Evolutionary conservation across 75 land plant genomes (phyloP), one percentile per base, ranked within the genome.

Genomic region (Pinus tabuliformis): DNA sequence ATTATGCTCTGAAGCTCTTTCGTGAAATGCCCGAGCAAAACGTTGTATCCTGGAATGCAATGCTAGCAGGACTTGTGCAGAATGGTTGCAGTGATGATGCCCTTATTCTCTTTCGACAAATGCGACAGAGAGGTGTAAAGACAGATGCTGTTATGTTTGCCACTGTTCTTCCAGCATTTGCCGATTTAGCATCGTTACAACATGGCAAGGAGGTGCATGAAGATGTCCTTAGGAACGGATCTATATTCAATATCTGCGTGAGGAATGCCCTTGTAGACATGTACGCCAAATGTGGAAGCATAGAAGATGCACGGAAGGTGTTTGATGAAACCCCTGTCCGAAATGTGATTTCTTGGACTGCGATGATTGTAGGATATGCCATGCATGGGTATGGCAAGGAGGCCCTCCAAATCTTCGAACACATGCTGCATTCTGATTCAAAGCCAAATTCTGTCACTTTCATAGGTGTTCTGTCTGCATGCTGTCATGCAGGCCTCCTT

Each of bases 171-270:
- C 78, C 59, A 30, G 81, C 66, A 26, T 79, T 45, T 79, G 56
- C 78, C 3, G 26, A 45, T 56, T 18, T 76, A 1, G 81, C 61
- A 36, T n/a, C 28, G 13, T 45, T 72, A 22, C 21, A 54, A 36
- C n/a, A 76, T 16, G 81, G 81, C 64, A 39, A 52, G 59, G 24
- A 60, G 11, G 37, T 79, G 21, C 81, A 79, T 76, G 80, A 42
- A 36, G 75, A 78, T 30, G 57, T 73, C 39, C n/a, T 49, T 15
- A 24, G 24, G 42, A 58, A 36, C 26, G 75, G 79, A 1, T 21
- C 74, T 33, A 11, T 7, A 1, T 45, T 56, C 8, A 20, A 54
- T 15, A 8, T 72, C 8, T 36, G 56, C 36, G 79, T 75, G 28
- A 78, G 56, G 30, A 73, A n/a, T 21, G 60, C 60, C 20, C 11